phyloP scores from a whole-genome alignment of 768 basidiomycete species.

The Suillus sp. region DNA sequence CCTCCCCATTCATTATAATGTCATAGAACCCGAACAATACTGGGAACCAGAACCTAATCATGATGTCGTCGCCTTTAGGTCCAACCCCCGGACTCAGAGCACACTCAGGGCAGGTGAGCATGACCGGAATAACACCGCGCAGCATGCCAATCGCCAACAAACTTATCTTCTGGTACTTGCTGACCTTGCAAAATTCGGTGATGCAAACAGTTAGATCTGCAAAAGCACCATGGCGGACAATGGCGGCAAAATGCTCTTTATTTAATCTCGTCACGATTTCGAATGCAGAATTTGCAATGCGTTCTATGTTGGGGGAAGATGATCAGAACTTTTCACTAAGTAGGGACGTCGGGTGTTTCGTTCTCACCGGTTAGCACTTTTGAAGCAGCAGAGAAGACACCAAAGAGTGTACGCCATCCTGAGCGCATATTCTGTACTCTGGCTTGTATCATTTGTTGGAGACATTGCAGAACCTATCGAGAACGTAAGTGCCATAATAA shows the following conservation, averaged over 20 bases:
- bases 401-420: constrained; percentile 99
- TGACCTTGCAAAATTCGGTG: constrained; percentile 99
- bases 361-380: constrained; percentile 81
- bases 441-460: constrained; percentile 98
- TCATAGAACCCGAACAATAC: constrained; percentile 98
- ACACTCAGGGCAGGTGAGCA: constrained; percentile 83
- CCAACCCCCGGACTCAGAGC: constrained; percentile 37
- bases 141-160: constrained; percentile 96
- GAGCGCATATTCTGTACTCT: constrained; percentile 94
- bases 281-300: constrained; percentile 90
- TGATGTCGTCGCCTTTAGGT: constrained; percentile 70
- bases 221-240: constrained; percentile 92
- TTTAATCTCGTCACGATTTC: constrained; percentile 94
- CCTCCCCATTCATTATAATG: constrained; percentile 99
- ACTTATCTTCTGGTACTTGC: constrained; percentile 98
- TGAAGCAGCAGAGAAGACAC: constrained; percentile 95
- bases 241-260: constrained; percentile 85
- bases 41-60: constrained; percentile 98
- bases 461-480: constrained; percentile 86
- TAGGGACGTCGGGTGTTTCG: background rate
- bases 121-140: constrained; percentile 87
- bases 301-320: constrained; percentile 51
- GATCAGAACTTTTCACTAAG: background rate
- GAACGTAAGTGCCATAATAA: constrained; percentile 10
- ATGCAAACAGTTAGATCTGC: constrained; percentile 96